A percentile compares a stretch with the other conserved stretches of the same genome.
Conservation (phyloP, 179 eudicot species). For the Heliamphora pulchella region DNA sequence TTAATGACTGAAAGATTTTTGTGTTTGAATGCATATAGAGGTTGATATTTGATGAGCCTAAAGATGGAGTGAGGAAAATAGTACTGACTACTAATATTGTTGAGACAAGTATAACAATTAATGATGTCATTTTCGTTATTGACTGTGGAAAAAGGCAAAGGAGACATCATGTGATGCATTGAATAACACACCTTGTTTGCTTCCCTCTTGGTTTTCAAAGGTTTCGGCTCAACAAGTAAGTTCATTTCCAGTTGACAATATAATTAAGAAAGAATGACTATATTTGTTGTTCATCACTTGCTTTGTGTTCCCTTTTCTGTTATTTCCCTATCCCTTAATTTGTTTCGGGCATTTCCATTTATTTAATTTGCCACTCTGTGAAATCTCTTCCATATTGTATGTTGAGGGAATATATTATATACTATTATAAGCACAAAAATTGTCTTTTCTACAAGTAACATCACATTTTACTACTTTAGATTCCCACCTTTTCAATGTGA, state of each 20-base stretch:
- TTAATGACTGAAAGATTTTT: background rate
- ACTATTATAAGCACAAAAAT: background rate
- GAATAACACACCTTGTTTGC: slow-evolving; percentile 81
- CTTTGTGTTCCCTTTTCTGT: background rate
- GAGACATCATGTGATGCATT: slow-evolving; percentile 88
- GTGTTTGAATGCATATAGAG: slow-evolving; percentile 36
- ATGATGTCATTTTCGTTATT: slow-evolving; percentile 77
- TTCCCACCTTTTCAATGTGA: background rate
- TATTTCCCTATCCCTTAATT: background rate
- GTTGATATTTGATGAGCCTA: slow-evolving; percentile 71
- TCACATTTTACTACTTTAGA: background rate
- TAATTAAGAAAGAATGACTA: background rate
- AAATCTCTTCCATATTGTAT: background rate
- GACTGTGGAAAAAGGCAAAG: slow-evolving; percentile 87
- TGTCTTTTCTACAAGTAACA: background rate
- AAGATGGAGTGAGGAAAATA: slow-evolving; percentile 69
- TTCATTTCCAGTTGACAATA: background rate
- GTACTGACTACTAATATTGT: slow-evolving; percentile 89
- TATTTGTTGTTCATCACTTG: background rate
- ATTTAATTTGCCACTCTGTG: background rate
- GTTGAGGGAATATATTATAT: slow-evolving; percentile 1
- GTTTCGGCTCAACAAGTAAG: slow-evolving; percentile 82
- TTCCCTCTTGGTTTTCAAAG: slow-evolving; percentile 84
- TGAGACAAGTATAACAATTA: slow-evolving; percentile 86
- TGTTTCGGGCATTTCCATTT: background rate